phyloP scores from a whole-genome alignment of 2,329 filamentous ascomycete genomes.

The Hansfordia pulvinata region DNA sequence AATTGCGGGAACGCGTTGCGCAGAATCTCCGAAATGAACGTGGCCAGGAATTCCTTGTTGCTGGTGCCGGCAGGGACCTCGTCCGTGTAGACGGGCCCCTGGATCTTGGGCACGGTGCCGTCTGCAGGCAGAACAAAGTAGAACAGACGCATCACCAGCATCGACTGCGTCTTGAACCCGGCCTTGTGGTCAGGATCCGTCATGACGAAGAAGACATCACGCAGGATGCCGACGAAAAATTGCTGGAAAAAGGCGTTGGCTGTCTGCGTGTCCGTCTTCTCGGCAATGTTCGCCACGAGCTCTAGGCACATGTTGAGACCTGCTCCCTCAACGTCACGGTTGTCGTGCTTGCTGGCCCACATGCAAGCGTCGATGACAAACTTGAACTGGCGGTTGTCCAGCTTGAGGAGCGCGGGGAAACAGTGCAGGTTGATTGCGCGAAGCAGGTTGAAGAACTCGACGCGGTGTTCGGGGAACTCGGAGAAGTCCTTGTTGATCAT shows the following conservation, averaged over 20 bases:
- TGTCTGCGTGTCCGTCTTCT: slow-evolving; percentile 73
- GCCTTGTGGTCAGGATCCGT: slow-evolving; percentile 98
- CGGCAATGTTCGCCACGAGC: slow-evolving; percentile 93
- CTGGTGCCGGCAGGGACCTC: slow-evolving; percentile 72
- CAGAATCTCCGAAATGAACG: slow-evolving; percentile 74
- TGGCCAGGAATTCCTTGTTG: slow-evolving; percentile 82
- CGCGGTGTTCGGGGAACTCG: slow-evolving; percentile 93
- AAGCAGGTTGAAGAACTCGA: slow-evolving; percentile 98
- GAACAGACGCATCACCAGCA: slow-evolving; percentile 89
- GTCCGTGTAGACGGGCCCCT: slow-evolving; percentile 81
- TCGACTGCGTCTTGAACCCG: slow-evolving; percentile 94
- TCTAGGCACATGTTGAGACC: slow-evolving; percentile 97
- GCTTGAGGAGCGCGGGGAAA: slow-evolving; percentile 85
- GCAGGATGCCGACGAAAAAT: slow-evolving; percentile 89
- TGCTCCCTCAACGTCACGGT: slow-evolving; percentile 91
- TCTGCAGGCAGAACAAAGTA: slow-evolving; percentile 75
- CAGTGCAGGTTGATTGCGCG: slow-evolving; percentile 94
- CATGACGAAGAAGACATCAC: slow-evolving; percentile 96
- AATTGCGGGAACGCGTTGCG: slow-evolving; percentile 90
- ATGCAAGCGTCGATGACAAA: slow-evolving; percentile 98
- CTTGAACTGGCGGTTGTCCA: slow-evolving; percentile 96
- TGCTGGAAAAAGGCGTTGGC: slow-evolving; percentile 95
- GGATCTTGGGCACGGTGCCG: slow-evolving; percentile 64
- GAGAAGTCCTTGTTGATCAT: slow-evolving; percentile 99
- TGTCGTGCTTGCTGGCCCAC: slow-evolving; percentile 99